Evolutionary conservation across 176 grass and related monocot species (phyloP).

Genomic region (Pontederia paniculata): DNA sequence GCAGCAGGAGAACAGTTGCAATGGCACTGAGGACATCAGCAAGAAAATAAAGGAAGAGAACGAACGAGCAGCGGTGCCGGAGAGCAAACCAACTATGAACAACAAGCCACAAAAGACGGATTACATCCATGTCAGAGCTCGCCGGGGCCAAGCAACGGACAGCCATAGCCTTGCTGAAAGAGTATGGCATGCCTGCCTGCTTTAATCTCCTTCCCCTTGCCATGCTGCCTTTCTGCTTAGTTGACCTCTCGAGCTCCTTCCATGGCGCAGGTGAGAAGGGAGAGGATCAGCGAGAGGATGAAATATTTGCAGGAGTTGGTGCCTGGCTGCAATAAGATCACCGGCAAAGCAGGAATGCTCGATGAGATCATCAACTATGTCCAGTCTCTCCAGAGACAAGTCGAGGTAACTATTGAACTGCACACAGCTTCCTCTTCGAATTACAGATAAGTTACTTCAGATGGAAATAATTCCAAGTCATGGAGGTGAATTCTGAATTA

Average conservation of each 20-base stretch:
- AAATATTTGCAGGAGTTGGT: slow-evolving; percentile 90
- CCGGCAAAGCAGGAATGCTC: slow-evolving; percentile 97
- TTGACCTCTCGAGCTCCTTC: not conserved
- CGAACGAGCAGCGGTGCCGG: not conserved
- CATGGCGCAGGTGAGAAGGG: slow-evolving; percentile 69
- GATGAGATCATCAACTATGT: slow-evolving; percentile 99
- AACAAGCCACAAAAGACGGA: slow-evolving; percentile 35
- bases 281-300: slow-evolving; percentile 97
- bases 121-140: slow-evolving; percentile 94
- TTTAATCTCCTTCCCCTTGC: not conserved
- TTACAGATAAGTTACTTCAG: no score
- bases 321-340: slow-evolving; percentile 91
- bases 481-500: not conserved
- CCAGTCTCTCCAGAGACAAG: slow-evolving; percentile 95
- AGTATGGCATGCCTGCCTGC: slow-evolving; percentile 21
- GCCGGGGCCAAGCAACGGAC: slow-evolving; percentile 93
- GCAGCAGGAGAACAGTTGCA: slow-evolving; percentile 23
- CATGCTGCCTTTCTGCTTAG: not conserved
- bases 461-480: not conserved
- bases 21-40: slow-evolving; percentile 23
- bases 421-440: no score
- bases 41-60: slow-evolving; percentile 23
- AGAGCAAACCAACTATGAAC: slow-evolving; percentile 8
- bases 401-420: slow-evolving; percentile 45
- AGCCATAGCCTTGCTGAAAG: slow-evolving; percentile 96